Percentiles rank a stretch among this genome's conserved stretches.
These are phyloP conservation scores for Diaporthe batatas DNA, from an alignment of 2,329 filamentous ascomycete genomes.

Conservation along the genomic window DNA sequence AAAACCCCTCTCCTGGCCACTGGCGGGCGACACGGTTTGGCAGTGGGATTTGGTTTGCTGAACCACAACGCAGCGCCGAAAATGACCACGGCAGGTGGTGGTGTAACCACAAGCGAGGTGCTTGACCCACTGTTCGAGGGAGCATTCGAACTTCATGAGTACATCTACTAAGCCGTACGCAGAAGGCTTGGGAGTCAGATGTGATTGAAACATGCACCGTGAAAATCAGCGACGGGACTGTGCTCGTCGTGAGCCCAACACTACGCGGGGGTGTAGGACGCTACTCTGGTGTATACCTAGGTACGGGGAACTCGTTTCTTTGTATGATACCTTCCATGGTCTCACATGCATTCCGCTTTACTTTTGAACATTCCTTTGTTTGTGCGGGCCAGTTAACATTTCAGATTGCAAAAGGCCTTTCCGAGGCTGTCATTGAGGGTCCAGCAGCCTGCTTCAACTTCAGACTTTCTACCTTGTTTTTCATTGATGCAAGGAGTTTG, in stretches of 20 bases:
- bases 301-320: background rate
- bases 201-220: background rate
- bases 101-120: conserved; percentile 8
- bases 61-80: background rate
- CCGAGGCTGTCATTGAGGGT: background rate
- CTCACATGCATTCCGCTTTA: background rate
- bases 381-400: background rate
- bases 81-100: background rate
- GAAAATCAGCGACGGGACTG: background rate
- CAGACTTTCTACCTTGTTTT: background rate
- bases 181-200: too few relatives aligned
- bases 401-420: background rate
- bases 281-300: conserved; percentile 3
- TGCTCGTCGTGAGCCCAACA: conserved; percentile 20
- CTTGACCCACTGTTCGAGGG: conserved; percentile 16
- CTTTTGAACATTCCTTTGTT: background rate
- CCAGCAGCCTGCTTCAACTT: background rate
- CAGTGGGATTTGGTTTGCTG: background rate
- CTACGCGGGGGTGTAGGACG: conserved; percentile 8
- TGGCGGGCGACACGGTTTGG: conserved; percentile 6
- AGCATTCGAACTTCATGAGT: conserved; percentile 1
- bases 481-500: background rate
- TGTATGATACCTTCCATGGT: background rate
- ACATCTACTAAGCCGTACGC: too few relatives aligned
- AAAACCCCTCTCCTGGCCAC: background rate